Evolutionary conservation across 2,329 filamentous ascomycete genomes (phyloP).

Genomic region (Chaetomiaceae sp.): DNA sequence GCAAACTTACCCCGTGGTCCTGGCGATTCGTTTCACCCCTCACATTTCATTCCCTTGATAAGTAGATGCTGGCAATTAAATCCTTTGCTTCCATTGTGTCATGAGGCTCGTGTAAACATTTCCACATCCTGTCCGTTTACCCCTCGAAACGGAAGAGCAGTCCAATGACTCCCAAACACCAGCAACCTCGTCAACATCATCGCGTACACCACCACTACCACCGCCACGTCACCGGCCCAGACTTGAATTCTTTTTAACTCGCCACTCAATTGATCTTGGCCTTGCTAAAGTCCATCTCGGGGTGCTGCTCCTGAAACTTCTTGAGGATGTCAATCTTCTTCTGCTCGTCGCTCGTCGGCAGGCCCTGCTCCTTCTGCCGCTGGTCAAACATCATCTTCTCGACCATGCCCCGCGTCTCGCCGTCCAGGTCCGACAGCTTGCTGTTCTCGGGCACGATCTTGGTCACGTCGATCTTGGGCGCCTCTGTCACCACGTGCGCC

Average conservation of each 20-base stretch:
- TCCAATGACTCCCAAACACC: too few species aligned
- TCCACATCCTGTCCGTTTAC: neutral
- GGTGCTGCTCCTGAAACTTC: constrained; percentile 81
- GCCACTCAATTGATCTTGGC: constrained; percentile 63
- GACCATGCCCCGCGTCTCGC: constrained; percentile 92
- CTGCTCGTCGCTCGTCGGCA: constrained; percentile 88
- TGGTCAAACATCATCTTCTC: constrained; percentile 99
- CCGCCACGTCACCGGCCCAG: too few species aligned
- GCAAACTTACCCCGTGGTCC: constrained; percentile 38
- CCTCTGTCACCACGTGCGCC: constrained; percentile 80
- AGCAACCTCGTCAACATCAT: too few species aligned
- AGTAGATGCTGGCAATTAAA: constrained; percentile 3
- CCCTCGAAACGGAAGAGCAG: neutral
- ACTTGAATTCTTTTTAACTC: too few species aligned
- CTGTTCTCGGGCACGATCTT: constrained; percentile 94
- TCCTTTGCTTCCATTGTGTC: too few species aligned
- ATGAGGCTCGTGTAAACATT: too few species aligned
- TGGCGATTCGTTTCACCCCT: constrained; percentile 61
- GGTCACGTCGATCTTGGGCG: constrained; percentile 88
- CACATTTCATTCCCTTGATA: constrained; percentile 38
- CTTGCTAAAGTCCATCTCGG: constrained; percentile 68
- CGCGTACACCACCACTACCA: too few species aligned
- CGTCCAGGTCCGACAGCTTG: constrained; percentile 87
- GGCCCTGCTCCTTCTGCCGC: constrained; percentile 87
- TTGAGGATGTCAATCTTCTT: constrained; percentile 89